Evolutionary conservation across 345 rosid genomes (phyloP), one percentile per base, ranked within the genome.

Genomic region (Sonneratia caseolaris): DNA sequence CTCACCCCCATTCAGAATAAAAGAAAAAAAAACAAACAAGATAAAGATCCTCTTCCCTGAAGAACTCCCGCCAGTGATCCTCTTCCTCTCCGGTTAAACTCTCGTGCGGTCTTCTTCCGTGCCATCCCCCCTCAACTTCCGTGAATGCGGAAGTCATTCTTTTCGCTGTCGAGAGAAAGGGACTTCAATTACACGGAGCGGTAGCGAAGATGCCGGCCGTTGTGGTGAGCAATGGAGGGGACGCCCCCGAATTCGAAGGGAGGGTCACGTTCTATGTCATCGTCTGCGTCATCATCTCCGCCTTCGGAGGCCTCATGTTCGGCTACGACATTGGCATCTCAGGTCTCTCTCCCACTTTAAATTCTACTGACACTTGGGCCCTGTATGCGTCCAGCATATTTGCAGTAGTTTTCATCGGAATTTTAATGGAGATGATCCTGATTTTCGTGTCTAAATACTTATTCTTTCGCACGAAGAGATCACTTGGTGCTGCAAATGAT

Each of bases 171-270:
- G 27, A 62, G 66, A 10, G 37, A 62, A 35, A 62, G 66, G 53
- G 68, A 72, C 36, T 64, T 72, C 12, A 40, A 45, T 47, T 43
- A 19, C 59, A 72, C 48, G 51, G 59, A 53, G 22, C 36, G 51
- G 32, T 61, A 49, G 74, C 53, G 68, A 47, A 71, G 42, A 71
- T 71, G 74, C 67, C 59, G 69, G 74, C 74, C 32, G 76, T 57
- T 56, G 36, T 68, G 53, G 59, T 59, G 62, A 36, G 74, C 38
- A 61, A 66, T 37, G 53, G 85, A 82, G 84, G 79, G 42, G 73
- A 81, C 86, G 51, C 73, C 81, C 86, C 81, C 9, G 79, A 76
- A 15, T 84, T 84, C 51, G 87, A 86, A 42, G 89, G 86, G 65
- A 84, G 38, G 75, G 36, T 73, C 10, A 82, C 85, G 1, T 0